Percentiles rank a stretch among this genome's conserved stretches.
Evolutionary conservation across 2,329 filamentous ascomycete species (phyloP).

Genomic region (Trichoderma atrobrunneum): DNA sequence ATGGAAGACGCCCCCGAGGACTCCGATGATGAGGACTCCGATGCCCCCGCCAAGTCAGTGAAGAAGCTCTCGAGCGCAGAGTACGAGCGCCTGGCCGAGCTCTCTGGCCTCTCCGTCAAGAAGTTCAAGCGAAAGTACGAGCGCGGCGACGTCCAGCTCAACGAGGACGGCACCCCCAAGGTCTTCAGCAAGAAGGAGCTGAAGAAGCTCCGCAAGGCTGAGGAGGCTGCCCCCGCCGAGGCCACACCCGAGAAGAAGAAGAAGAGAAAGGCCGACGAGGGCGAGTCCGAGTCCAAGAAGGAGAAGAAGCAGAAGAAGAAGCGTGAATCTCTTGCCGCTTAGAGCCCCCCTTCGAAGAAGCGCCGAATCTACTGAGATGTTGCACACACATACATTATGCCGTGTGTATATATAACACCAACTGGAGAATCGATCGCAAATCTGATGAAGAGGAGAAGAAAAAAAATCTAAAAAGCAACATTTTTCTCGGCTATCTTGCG

Average conservation of each 20-base stretch:
- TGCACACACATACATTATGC: neutral
- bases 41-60: constrained; percentile 33
- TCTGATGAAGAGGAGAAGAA: neutral
- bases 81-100: constrained; percentile 59
- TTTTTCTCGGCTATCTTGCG: constrained; percentile 6
- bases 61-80: constrained; percentile 54
- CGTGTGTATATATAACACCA: neutral
- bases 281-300: constrained; percentile 58
- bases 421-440: neutral
- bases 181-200: constrained; percentile 73
- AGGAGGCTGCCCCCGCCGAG: constrained; percentile 45
- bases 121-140: constrained; percentile 79
- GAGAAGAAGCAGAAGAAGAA: constrained; percentile 55
- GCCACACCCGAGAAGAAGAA: constrained; percentile 48
- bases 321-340: constrained; percentile 38
- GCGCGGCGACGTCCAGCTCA: constrained; percentile 68
- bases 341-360: constrained; percentile 24
- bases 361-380: neutral
- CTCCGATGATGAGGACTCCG: constrained; percentile 35
- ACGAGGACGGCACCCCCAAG: constrained; percentile 61
- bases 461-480: constrained; percentile 8
- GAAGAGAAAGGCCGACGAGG: constrained; percentile 70
- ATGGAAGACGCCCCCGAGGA: constrained; percentile 41
- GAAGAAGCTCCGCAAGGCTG: constrained; percentile 67
- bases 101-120: constrained; percentile 67